A percentile compares a stretch with the other conserved stretches of the same genome.
phyloP scores from a whole-genome alignment of 345 rosid species.

The Populus ilicifolia region DNA sequence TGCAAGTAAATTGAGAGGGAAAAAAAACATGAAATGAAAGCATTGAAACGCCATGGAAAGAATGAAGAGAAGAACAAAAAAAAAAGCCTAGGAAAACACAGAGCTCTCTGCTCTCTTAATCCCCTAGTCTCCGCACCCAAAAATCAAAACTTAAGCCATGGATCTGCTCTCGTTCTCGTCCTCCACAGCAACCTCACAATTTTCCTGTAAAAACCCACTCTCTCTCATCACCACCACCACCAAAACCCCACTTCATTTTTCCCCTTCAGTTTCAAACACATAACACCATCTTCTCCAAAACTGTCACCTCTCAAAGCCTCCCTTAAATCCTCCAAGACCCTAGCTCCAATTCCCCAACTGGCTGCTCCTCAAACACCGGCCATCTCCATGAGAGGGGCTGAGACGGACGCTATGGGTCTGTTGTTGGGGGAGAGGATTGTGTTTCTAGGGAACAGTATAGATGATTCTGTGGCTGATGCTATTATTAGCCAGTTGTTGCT shows the following conservation, averaged over 20 bases:
- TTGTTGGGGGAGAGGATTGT: constrained; percentile 80
- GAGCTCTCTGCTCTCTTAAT: not conserved
- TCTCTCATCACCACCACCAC: not conserved
- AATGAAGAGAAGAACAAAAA: too few species aligned
- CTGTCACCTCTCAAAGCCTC: constrained; percentile 29
- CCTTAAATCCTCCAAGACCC: constrained; percentile 27
- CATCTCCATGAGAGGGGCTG: constrained; percentile 68
- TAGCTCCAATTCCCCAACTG: constrained; percentile 14
- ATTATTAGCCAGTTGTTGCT: constrained; percentile 77
- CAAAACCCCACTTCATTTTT: not conserved
- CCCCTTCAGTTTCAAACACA: constrained; percentile 9
- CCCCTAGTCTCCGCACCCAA: not conserved
- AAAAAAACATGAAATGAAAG: too few species aligned
- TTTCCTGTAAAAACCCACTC: constrained; percentile 27
- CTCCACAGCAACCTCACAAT: constrained; percentile 27
- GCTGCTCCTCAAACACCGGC: constrained; percentile 54
- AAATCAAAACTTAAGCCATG: constrained; percentile 28
- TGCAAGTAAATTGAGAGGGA: too few species aligned
- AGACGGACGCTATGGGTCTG: constrained; percentile 79
- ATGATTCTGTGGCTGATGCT: constrained; percentile 86
- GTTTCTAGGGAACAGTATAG: constrained; percentile 67
- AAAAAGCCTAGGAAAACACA: not conserved
- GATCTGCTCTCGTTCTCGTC: constrained; percentile 47
- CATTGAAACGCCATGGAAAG: too few species aligned
- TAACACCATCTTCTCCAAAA: constrained; percentile 19